Conservation (phyloP, 139 green algal genomes). For the Chlorella sp. region DNA sequence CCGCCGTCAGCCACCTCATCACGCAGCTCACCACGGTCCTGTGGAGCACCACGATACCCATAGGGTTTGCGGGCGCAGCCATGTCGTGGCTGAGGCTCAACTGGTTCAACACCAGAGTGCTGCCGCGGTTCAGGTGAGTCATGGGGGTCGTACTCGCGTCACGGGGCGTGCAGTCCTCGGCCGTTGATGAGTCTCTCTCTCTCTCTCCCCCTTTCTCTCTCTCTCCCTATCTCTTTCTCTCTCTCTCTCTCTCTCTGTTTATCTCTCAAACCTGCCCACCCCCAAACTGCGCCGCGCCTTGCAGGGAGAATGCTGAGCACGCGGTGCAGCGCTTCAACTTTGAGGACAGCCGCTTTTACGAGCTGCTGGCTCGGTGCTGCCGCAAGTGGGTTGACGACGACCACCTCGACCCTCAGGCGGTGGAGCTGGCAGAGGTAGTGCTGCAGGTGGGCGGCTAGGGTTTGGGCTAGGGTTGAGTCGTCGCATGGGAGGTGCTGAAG, state of each 20-base stretch:
- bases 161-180: too few relatives aligned
- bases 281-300: too few relatives aligned
- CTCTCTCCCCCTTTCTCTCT: too few relatives aligned
- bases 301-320: not conserved
- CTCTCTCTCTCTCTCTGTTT: too few relatives aligned
- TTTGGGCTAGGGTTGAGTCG: too few relatives aligned
- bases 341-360: slow-evolving; percentile 30
- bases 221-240: too few relatives aligned
- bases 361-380: slow-evolving; percentile 33
- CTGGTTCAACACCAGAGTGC: not conserved
- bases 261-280: too few relatives aligned
- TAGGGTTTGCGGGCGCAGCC: not conserved
- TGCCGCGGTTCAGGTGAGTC: slow-evolving; percentile 10
- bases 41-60: not conserved
- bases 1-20: not conserved
- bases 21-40: not conserved
- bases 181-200: too few relatives aligned
- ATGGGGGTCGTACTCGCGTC: too few relatives aligned
- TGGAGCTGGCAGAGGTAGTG: slow-evolving; percentile 18
- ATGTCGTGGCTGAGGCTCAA: slow-evolving; percentile 11
- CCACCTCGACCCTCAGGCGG: slow-evolving; percentile 1
- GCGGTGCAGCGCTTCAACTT: slow-evolving; percentile 25
- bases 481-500: too few relatives aligned
- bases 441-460: too few relatives aligned
- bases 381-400: slow-evolving; percentile 20